Evolutionary conservation across 2,329 filamentous ascomycete genomes (phyloP).

Genomic region (Camillea tinctor): DNA sequence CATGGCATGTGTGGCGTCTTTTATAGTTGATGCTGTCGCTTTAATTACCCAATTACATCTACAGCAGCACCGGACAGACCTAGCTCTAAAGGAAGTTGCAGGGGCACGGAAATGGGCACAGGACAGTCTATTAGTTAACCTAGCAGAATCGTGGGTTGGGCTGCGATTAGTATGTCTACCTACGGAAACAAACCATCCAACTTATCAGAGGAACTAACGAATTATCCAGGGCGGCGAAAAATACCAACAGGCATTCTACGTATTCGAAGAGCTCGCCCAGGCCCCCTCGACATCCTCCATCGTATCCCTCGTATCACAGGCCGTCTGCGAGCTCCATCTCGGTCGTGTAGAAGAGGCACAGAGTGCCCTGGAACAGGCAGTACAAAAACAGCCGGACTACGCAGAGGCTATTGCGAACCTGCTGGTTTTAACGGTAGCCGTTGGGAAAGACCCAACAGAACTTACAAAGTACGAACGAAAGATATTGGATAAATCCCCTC

Average conservation of each 20-base stretch:
- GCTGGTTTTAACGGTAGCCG: conserved; percentile 74
- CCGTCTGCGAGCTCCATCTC: conserved; percentile 86
- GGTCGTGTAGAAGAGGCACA: conserved; percentile 87
- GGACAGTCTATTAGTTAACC: conserved; percentile 87
- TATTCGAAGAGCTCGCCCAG: conserved; percentile 93
- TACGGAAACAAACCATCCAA: neutral
- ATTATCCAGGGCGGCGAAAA: conserved; percentile 76
- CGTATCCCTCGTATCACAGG: conserved; percentile 78
- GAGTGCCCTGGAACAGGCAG: conserved; percentile 75
- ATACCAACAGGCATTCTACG: conserved; percentile 96
- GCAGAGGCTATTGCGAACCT: conserved; percentile 78
- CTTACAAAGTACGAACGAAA: conserved; percentile 54
- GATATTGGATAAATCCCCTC: conserved; percentile 18
- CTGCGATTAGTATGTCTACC: conserved; percentile 68
- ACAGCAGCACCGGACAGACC: conserved; percentile 84
- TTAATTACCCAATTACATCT: conserved; percentile 91
- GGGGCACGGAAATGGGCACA: conserved; percentile 91
- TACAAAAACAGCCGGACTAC: conserved; percentile 70
- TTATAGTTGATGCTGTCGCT: conserved; percentile 71
- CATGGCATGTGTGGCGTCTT: conserved; percentile 17
- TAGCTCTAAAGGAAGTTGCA: conserved; percentile 85
- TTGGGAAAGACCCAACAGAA: conserved; percentile 68
- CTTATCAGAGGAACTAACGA: neutral
- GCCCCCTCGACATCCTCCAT: conserved; percentile 76
- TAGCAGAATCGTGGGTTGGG: conserved; percentile 94